Percentiles rank a stretch among this genome's conserved stretches.
These are phyloP conservation scores for Piromyces finnis DNA, from an alignment of 192 early-diverging fungal genomes.

Conservation along the genomic window DNA sequence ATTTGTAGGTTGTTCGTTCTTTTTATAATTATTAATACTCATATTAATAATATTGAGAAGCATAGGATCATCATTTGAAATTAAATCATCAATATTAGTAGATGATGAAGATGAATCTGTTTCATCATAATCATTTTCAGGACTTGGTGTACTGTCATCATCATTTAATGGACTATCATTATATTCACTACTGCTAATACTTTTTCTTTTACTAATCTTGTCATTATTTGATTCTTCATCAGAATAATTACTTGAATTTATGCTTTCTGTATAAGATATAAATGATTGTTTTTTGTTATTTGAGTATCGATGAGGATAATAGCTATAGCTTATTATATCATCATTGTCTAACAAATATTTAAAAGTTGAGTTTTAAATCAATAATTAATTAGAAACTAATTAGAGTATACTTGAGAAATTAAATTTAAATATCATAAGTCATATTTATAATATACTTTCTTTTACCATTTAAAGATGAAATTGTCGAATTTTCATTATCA, in stretches of 20 bases:
- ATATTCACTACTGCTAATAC: not conserved
- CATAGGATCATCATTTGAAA: not conserved
- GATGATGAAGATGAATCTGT: not conserved
- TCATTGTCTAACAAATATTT: not conserved
- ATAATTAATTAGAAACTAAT: too few species aligned
- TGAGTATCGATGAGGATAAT: not conserved
- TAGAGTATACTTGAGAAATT: too few species aligned
- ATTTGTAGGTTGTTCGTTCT: not conserved
- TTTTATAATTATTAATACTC: not conserved
- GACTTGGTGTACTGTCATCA: not conserved
- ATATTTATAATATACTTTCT: too few species aligned
- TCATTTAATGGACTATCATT: not conserved
- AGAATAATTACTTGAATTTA: not conserved
- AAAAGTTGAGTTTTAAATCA: too few species aligned
- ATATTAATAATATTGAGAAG: not conserved
- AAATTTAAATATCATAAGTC: too few species aligned
- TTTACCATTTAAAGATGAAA: too few species aligned
- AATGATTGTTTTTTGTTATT: not conserved
- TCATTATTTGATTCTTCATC: not conserved
- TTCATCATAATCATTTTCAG: not conserved
- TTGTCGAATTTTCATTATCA: too few species aligned
- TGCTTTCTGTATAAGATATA: not conserved
- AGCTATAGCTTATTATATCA: not conserved
- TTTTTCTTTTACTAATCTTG: not conserved
- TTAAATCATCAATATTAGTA: not conserved